Base-by-base conservation (phyloP, 352 stramenopile species). In the Pythium dissimile region DNA sequence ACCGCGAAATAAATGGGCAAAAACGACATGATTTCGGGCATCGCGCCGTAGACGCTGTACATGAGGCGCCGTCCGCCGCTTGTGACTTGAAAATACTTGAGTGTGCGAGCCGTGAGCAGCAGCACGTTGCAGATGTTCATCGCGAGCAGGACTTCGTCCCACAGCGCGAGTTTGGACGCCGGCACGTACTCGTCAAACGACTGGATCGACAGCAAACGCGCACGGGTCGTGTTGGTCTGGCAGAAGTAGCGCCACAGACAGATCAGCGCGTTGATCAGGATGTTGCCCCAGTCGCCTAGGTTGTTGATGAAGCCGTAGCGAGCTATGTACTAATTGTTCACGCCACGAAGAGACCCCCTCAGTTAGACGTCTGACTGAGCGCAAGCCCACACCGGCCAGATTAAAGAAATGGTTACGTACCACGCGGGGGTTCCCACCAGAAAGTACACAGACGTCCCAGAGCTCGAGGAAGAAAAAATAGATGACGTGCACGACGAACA, bases 81-180 rank as follows among this genome's bases (percentile, higher is more conserved):
- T 0, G 75, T 88, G 35, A 88, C 68, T 47, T 88, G 78, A 64
- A 88, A 88, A 48, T 85, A 88, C 30, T 88, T 88, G 31, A 88
- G 75, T 5, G 78, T 73, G 10, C 78, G 67, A 3, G 50, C 78
- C 7, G 75, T 88, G n/a, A 88, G 59, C 3, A 86, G 51, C 37
- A 88, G 62, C 51, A 88, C 73, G 49, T 88, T 88, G 66, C 75
- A 67, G 21, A 88, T 75, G 23, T 88, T 88, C 51, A 86, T 76
- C 5, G 66, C 75, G 18, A 89, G 64, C 32, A 89, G 54, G 23
- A 84, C 63, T 32, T 84, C 72, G 54, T 89, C 79, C 76, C 77
- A 89, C 7, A 71, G 62, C 26, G 77, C 72, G 10, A 89, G 56
- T 21, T 59, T 67, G 5, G 71, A 32, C 3, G 77, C 74, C 8